phyloP scores from a whole-genome alignment of 2,329 filamentous ascomycete species.

The Xylariaceae sp. region DNA sequence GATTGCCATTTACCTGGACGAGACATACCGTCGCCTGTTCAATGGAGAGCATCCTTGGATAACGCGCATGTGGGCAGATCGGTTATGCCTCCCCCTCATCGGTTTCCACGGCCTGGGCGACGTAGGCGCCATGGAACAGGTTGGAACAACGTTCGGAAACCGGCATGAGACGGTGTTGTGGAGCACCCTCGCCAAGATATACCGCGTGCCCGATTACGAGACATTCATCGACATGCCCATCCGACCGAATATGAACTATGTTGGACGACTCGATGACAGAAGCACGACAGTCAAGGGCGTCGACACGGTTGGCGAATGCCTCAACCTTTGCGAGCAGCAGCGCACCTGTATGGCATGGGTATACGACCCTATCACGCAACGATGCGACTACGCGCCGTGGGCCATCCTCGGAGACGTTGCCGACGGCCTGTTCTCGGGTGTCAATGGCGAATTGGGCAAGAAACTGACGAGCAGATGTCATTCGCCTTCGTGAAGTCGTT shows the following conservation, averaged over 20 bases:
- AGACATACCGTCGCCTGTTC: slow-evolving; percentile 49
- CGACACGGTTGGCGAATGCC: slow-evolving; percentile 39
- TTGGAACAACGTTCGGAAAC: slow-evolving; percentile 39
- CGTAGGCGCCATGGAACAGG: slow-evolving; percentile 41
- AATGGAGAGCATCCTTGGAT: slow-evolving; percentile 49
- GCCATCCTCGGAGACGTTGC: slow-evolving; percentile 40
- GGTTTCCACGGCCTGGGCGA: slow-evolving; percentile 49
- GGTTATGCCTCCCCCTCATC: slow-evolving; percentile 50
- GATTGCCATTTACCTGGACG: slow-evolving; percentile 51
- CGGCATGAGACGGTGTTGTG: slow-evolving; percentile 41
- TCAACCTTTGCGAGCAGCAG: slow-evolving; percentile 38
- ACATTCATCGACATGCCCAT: slow-evolving; percentile 36
- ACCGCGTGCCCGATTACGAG: slow-evolving; percentile 38
- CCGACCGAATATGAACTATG: slow-evolving; percentile 42
- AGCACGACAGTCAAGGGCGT: slow-evolving; percentile 37
- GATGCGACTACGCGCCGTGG: slow-evolving; percentile 47
- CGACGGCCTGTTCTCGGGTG: slow-evolving; percentile 35
- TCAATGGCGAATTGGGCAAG: slow-evolving; percentile 33
- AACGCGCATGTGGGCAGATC: slow-evolving; percentile 45
- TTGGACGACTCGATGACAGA: slow-evolving; percentile 44
- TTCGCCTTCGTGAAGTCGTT: slow-evolving; percentile 15
- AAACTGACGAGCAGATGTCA: slow-evolving; percentile 27
- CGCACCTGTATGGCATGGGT: slow-evolving; percentile 48
- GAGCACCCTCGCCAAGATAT: slow-evolving; percentile 47
- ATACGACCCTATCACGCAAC: slow-evolving; percentile 37